Conservation (phyloP, 768 basidiomycete genomes). For the Russula ochroleuca region DNA sequence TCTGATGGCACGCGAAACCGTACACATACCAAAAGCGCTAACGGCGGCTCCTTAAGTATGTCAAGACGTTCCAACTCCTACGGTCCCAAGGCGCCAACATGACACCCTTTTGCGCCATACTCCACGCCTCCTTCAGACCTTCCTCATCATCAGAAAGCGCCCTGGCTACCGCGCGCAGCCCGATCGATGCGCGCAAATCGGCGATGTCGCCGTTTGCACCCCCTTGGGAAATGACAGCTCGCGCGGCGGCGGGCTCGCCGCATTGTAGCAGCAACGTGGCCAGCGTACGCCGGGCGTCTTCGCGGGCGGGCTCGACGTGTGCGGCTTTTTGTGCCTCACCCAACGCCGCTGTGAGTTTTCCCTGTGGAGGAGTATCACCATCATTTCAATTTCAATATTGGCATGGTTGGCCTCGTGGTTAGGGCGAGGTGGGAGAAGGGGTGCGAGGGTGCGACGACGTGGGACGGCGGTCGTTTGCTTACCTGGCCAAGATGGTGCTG, state of each 20-base stretch:
- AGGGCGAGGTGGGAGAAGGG: not conserved
- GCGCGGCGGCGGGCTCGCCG: slow-evolving; percentile 41
- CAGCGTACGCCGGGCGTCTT: slow-evolving; percentile 48
- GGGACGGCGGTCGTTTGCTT: slow-evolving; percentile 12
- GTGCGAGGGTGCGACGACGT: too few species aligned
- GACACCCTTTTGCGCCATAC: slow-evolving; percentile 57
- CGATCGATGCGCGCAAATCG: slow-evolving; percentile 41
- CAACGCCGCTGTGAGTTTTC: slow-evolving; percentile 33
- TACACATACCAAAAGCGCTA: slow-evolving; percentile 21
- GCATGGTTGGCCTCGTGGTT: not conserved
- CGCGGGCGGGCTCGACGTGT: slow-evolving; percentile 50
- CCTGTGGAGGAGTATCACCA: slow-evolving; percentile 35
- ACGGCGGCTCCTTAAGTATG: slow-evolving; percentile 40
- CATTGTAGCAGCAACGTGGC: slow-evolving; percentile 53
- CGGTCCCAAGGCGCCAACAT: slow-evolving; percentile 55
- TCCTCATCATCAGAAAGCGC: slow-evolving; percentile 18
- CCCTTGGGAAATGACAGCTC: slow-evolving; percentile 42
- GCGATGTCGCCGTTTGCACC: slow-evolving; percentile 34
- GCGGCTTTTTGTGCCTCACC: slow-evolving; percentile 53
- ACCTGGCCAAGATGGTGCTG: slow-evolving; percentile 75
- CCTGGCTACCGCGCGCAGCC: slow-evolving; percentile 49
- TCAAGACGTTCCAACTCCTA: slow-evolving; percentile 56
- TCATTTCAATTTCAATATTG: slow-evolving; percentile 1
- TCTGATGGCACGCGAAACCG: not conserved
- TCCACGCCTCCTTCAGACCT: slow-evolving; percentile 35